phyloP scores from a whole-genome alignment of 352 stramenopile species.

The Aphanomyces cochlioides region DNA sequence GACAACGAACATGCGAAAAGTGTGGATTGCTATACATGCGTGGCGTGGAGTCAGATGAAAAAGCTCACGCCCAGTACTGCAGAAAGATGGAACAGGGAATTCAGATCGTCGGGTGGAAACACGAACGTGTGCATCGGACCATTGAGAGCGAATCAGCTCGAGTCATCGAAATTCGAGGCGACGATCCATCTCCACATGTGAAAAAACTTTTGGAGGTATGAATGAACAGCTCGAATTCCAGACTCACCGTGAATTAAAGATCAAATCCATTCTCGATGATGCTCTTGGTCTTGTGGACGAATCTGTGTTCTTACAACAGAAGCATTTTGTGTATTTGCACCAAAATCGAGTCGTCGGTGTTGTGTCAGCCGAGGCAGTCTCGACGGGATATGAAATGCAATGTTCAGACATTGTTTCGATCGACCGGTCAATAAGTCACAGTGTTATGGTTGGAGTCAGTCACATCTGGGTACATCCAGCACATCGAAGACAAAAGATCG shows the following conservation, averaged over 20 bases:
- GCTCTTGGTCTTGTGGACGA: constrained; percentile 59
- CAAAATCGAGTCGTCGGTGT: constrained; percentile 58
- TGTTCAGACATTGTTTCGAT: constrained; percentile 10
- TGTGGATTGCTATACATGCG: constrained; percentile 72
- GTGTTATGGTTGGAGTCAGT: constrained; percentile 55
- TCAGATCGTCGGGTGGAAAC: constrained; percentile 62
- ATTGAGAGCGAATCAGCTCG: constrained; percentile 47
- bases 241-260: constrained; percentile 5
- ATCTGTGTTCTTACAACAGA: constrained; percentile 50
- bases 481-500: constrained; percentile 49
- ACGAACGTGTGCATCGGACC: constrained; percentile 45
- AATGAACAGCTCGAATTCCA: background rate
- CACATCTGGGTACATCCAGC: constrained; percentile 68
- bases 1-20: constrained; percentile 49
- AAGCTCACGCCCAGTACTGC: constrained; percentile 64
- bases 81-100: constrained; percentile 43
- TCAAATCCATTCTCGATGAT: constrained; percentile 68
- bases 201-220: constrained; percentile 61
- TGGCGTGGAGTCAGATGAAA: constrained; percentile 64
- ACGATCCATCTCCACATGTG: constrained; percentile 51
- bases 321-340: constrained; percentile 58
- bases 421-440: constrained; percentile 3
- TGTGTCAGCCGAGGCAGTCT: constrained; percentile 53
- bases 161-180: constrained; percentile 59
- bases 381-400: constrained; percentile 36